A percentile compares a stretch with the other conserved stretches of the same genome.
phyloP scores from a whole-genome alignment of 306 rosid species.

The Glycine soja region DNA sequence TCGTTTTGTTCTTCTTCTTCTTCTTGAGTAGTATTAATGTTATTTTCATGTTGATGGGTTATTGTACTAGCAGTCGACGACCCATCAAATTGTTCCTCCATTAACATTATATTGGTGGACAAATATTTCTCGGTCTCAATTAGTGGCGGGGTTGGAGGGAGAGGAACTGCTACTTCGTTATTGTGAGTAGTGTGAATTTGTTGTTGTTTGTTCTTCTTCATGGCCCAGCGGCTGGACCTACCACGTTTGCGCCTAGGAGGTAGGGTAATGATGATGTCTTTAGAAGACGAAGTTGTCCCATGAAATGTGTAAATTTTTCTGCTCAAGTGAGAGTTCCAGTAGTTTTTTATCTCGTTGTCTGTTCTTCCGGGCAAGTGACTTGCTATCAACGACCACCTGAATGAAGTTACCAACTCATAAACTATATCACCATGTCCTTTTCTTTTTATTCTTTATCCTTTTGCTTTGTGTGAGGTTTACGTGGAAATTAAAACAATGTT shows the following conservation, averaged over 20 bases:
- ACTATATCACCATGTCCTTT: neutral
- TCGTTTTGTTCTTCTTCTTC: neutral
- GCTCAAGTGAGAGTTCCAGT: conserved; percentile 87
- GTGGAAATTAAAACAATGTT: neutral
- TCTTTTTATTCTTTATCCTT: neutral
- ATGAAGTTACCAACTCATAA: neutral
- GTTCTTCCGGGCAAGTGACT: conserved; percentile 87
- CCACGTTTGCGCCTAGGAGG: conserved; percentile 60
- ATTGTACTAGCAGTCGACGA: neutral
- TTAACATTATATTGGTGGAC: neutral
- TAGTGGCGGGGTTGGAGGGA: conserved; percentile 45
- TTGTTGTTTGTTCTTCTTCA: conserved; percentile 53
- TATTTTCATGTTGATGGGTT: neutral
- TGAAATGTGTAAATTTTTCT: conserved; percentile 62
- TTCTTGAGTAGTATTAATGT: neutral
- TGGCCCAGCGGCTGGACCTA: conserved; percentile 61
- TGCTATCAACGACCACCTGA: conserved; percentile 92
- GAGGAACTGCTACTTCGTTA: neutral
- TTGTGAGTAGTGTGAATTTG: neutral
- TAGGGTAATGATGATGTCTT: neutral
- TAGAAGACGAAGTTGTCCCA: conserved; percentile 5
- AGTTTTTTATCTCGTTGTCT: conserved; percentile 92
- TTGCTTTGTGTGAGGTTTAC: neutral
- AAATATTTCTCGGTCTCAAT: conserved; percentile 33
- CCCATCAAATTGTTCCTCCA: neutral